These are phyloP conservation scores for Moricandia moricandioides DNA, from an alignment of 345 rosid species.

Conservation along the genomic window DNA sequence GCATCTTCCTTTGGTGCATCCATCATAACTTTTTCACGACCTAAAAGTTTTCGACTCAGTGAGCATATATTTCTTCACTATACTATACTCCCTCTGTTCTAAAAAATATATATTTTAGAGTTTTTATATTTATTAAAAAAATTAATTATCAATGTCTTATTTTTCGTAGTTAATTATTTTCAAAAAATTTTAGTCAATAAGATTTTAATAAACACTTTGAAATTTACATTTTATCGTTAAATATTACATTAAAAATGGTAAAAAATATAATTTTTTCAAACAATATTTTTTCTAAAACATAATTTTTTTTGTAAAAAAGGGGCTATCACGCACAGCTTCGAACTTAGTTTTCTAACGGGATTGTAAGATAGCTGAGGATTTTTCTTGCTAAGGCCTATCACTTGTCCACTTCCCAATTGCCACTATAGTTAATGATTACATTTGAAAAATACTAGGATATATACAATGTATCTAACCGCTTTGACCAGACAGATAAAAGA, in stretches of 20 bases:
- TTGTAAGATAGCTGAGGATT: background rate
- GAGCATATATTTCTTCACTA: background rate
- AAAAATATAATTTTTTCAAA: too few relatives aligned
- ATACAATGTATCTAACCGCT: background rate
- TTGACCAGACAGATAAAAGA: background rate
- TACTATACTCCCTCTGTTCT: too few relatives aligned
- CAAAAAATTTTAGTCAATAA: too few relatives aligned
- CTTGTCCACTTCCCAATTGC: background rate
- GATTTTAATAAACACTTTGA: too few relatives aligned
- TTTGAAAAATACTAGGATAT: background rate
- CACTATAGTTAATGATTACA: background rate
- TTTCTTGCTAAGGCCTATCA: background rate
- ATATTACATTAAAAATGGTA: too few relatives aligned
- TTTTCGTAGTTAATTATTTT: too few relatives aligned
- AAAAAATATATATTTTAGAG: too few relatives aligned
- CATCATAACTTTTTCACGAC: background rate
- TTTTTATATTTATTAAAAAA: too few relatives aligned
- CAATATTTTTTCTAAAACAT: too few relatives aligned
- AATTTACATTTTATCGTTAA: too few relatives aligned
- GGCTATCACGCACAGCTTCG: background rate
- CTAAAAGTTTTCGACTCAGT: background rate
- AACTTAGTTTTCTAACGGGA: background rate
- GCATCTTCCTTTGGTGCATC: background rate
- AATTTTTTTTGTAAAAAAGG: too few relatives aligned
- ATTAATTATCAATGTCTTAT: too few relatives aligned